These are phyloP conservation scores for Aquilaria agallochum DNA, from an alignment of 441 rosid genomes.

Conservation along the genomic window DNA sequence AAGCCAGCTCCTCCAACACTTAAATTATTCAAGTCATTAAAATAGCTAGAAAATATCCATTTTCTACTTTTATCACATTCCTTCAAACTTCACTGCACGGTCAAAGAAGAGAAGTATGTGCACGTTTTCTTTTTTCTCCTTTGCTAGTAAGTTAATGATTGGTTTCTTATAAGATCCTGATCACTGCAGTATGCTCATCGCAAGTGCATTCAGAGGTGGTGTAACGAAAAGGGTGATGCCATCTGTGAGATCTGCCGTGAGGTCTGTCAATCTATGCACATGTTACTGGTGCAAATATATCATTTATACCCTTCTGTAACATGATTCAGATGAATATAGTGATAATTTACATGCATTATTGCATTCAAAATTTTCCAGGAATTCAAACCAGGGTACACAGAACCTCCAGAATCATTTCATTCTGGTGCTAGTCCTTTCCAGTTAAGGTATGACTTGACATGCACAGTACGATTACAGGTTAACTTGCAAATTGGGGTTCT, in stretches of 20 bases:
- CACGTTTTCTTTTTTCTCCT: no score
- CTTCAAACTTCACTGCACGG: no score
- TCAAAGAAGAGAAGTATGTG: no score
- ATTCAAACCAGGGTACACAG: slow-evolving; percentile 59
- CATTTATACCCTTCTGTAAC: neutral
- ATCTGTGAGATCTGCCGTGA: slow-evolving; percentile 77
- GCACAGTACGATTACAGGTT: neutral
- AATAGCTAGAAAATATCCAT: neutral
- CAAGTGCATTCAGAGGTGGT: slow-evolving; percentile 81
- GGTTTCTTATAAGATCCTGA: slow-evolving; percentile 1
- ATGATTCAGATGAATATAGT: no score
- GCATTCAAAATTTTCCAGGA: slow-evolving; percentile 38
- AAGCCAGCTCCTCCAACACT: no score
- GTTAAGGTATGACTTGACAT: slow-evolving; percentile 43
- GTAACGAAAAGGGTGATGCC: slow-evolving; percentile 82
- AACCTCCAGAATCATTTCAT: slow-evolving; percentile 52
- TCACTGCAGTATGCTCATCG: slow-evolving; percentile 73
- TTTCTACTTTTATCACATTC: neutral
- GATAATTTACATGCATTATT: no score
- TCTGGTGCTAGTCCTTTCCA: slow-evolving; percentile 53
- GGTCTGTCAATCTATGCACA: slow-evolving; percentile 31
- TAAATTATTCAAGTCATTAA: neutral
- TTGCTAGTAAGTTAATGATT: neutral
- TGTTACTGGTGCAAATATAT: slow-evolving; percentile 2
- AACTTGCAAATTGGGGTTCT: neutral